Base-by-base conservation (phyloP, 139 green algal genomes). In the Chlamydomonas asymmetrica region DNA sequence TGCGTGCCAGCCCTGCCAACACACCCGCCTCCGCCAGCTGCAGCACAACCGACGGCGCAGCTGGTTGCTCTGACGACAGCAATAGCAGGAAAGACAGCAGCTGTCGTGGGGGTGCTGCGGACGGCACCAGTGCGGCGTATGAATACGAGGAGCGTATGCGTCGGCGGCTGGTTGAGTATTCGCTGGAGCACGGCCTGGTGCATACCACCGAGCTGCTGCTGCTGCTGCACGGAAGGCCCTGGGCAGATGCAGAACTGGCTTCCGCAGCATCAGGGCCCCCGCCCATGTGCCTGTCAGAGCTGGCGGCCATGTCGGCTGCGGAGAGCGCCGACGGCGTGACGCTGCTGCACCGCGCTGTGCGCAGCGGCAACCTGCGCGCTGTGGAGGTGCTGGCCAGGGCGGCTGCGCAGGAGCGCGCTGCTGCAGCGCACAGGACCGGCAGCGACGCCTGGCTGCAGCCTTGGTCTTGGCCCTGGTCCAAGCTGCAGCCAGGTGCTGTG, bases 291-390 rank as follows among this genome's bases (percentile, higher is more conserved):
- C 39, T 68, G 56, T 2, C n/a, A 5, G 27, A 50, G 27, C 37
- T 75, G 40, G 57, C 70, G 56, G 69, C 50, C 16, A 20, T 23
- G 8, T 66, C 54, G 29, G 54, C 54, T 5, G 54, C 54, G n/a
- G 34, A 39, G 35, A 45, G n/a, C 39, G 38, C 40, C 18, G 70
- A 76, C 41, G 56, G 70, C 40, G 56, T 76, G n/a, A 68, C 70
- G 70, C 57, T 76, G 40, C 70, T 76, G 70, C 70, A 76, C 41
- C 57, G 70, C 1, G 70, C 70, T 18, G 70, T 68, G 0, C 70
- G 70, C 40, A 61, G 56, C 70, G 70, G 70, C 56, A 32, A 61
- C 32, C 25, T 34, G 48, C 48, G 31, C 13, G 60, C 57, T 2
- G 38, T 76, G 2, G 70, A 43, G 5, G 54, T 49, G 7, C 1